Base-by-base conservation (phyloP, 2,329 filamentous ascomycete genomes). In the Cordyceps militaris region DNA sequence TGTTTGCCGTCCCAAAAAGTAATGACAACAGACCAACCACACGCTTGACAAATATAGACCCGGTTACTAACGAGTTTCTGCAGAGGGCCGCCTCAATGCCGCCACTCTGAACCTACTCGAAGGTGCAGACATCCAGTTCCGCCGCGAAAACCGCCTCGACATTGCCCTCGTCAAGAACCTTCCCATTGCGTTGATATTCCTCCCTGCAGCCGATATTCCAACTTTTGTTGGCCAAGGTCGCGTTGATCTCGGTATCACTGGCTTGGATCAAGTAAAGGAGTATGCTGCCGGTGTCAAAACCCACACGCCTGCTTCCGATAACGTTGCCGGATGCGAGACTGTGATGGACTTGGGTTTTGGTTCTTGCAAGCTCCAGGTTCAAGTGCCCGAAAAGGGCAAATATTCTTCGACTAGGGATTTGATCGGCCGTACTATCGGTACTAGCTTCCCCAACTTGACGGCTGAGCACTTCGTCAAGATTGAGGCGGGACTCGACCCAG, bases 121-220 rank as follows among this genome's bases (percentile, higher is more conserved):
- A 69, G 94, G 94, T 63, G 91, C 89, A 67, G 94, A 99, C 73
- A 93, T 99, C 66, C 91, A 99, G 73, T 99, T 99, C 78, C 87
- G 89, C 71, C 87, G 94, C 69, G 91, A 97, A 78, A 91, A 88
- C 71, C 88, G 94, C 59, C 89, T 97, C 67, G 94, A 99, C 73
- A 97, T 99, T 69, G 94, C 94, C 16, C 86, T 99, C 26, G 94
- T 97, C 70, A 96, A 97, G 79, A 99, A 99, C 76, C 85, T 94
- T 28, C 90, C 89, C 36, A 91, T 99, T 66, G 94, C 94, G 16
- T 88, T 99, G 60, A 86, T 99, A 69, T 99, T 99, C 79, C 88
- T 99, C 26, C 94, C 94, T 30, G 94, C 93, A 38, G 92, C 91
- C 64, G 94, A 99, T 71, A 99, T 99, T 69, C 94, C 94, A 5